These are phyloP conservation scores for Myxozyma neglecta DNA, from an alignment of 805 yeast species.

Conservation along the genomic window DNA sequence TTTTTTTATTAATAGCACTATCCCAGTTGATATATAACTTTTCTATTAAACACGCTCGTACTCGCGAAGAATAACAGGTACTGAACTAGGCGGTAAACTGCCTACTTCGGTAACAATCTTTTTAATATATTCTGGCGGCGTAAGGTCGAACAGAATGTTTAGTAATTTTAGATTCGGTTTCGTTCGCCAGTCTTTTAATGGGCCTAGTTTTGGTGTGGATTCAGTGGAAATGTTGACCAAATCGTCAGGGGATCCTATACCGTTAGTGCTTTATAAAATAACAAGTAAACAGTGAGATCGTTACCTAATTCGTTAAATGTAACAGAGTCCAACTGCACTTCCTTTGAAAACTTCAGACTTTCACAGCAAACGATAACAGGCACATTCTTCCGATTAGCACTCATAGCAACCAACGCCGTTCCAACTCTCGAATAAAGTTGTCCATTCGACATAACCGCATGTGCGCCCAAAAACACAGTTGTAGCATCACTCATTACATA, in stretches of 20 bases:
- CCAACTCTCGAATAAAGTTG: constrained; percentile 91
- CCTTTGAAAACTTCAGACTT: constrained; percentile 87
- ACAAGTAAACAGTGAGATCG: neutral
- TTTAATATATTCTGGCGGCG: constrained; percentile 90
- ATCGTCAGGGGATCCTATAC: constrained; percentile 36
- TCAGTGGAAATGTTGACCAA: constrained; percentile 38
- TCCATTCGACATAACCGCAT: constrained; percentile 95
- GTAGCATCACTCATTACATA: constrained; percentile 84
- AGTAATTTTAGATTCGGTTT: constrained; percentile 59
- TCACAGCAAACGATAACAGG: constrained; percentile 97
- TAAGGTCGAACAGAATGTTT: constrained; percentile 87
- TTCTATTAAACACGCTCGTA: constrained; percentile 53
- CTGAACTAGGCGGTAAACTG: constrained; percentile 95
- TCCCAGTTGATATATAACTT: neutral
- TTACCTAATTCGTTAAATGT: constrained; percentile 75
- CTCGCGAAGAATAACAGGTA: constrained; percentile 93
- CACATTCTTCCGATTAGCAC: constrained; percentile 80
- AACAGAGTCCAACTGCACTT: constrained; percentile 94
- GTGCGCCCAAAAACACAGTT: constrained; percentile 91
- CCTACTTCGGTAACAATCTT: constrained; percentile 96
- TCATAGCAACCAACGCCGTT: constrained; percentile 89
- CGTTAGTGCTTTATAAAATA: neutral
- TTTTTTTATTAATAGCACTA: neutral
- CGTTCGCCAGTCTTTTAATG: constrained; percentile 34
- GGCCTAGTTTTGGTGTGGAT: constrained; percentile 26